These are phyloP conservation scores for Heteromeles arbutifolia DNA, from an alignment of 306 rosid genomes.

Conservation along the genomic window DNA sequence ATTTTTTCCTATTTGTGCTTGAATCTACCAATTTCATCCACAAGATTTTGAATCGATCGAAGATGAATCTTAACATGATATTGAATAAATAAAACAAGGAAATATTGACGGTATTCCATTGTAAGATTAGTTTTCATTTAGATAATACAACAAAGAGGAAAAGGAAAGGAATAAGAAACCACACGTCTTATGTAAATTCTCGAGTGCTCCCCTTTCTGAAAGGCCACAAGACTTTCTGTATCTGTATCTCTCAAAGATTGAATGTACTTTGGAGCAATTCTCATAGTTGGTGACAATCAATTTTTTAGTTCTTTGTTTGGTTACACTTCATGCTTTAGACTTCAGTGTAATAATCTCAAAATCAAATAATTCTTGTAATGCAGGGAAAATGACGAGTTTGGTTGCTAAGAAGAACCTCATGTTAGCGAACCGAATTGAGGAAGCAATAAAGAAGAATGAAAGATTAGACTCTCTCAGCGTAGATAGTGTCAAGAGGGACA, in stretches of 20 bases:
- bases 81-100: not conserved
- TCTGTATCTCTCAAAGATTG: not conserved
- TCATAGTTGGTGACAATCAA: not conserved
- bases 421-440: slow-evolving; percentile 75
- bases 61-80: not conserved
- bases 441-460: slow-evolving; percentile 85
- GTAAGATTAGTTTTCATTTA: not conserved
- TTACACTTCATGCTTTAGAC: not conserved
- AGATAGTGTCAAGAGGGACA: slow-evolving; percentile 58
- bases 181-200: not conserved
- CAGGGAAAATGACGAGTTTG: slow-evolving; percentile 97
- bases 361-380: slow-evolving; percentile 1
- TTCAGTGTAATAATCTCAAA: not conserved
- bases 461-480: slow-evolving; percentile 75
- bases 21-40: not conserved
- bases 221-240: not conserved
- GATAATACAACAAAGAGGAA: not conserved
- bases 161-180: not conserved
- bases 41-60: not conserved
- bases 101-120: not conserved
- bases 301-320: not conserved
- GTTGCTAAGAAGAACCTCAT: slow-evolving; percentile 54
- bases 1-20: not conserved
- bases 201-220: not conserved
- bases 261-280: not conserved